Conservation (phyloP, 2,329 filamentous ascomycete species). For the Fusarium anthophilum region DNA sequence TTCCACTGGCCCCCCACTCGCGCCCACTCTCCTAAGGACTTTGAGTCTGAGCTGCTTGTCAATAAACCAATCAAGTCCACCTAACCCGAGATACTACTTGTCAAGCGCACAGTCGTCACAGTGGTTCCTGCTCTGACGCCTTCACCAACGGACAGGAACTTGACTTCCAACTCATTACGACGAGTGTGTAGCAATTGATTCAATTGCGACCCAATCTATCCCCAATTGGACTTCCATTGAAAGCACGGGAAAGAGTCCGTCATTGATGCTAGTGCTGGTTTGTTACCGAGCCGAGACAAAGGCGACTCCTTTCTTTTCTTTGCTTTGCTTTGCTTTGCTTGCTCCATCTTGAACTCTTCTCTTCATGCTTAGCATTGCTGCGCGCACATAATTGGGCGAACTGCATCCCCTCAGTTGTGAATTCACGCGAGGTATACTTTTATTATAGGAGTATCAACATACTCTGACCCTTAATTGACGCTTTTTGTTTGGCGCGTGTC, state of each 20-base stretch:
- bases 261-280: conserved; percentile 14
- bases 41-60: conserved; percentile 20
- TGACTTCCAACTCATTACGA: background rate
- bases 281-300: conserved; percentile 10
- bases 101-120: conserved; percentile 25
- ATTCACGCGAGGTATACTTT: conserved; percentile 3
- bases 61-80: conserved; percentile 22
- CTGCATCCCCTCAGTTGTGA: background rate
- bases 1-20: conserved; percentile 39
- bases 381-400: conserved; percentile 3
- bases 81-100: background rate
- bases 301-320: conserved; percentile 12
- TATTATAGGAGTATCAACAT: background rate
- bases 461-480: conserved; percentile 10
- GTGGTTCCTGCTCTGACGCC: conserved; percentile 13
- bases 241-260: conserved; percentile 4
- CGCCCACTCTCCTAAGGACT: conserved; percentile 16
- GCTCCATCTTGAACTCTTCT: background rate
- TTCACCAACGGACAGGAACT: conserved; percentile 8
- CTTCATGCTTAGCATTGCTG: conserved; percentile 17
- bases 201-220: conserved; percentile 35
- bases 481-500: conserved; percentile 20
- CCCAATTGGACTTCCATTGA: conserved; percentile 34
- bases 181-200: background rate
- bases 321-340: background rate